phyloP scores from a whole-genome alignment of 306 rosid species.

The Fagus sylvatica region DNA sequence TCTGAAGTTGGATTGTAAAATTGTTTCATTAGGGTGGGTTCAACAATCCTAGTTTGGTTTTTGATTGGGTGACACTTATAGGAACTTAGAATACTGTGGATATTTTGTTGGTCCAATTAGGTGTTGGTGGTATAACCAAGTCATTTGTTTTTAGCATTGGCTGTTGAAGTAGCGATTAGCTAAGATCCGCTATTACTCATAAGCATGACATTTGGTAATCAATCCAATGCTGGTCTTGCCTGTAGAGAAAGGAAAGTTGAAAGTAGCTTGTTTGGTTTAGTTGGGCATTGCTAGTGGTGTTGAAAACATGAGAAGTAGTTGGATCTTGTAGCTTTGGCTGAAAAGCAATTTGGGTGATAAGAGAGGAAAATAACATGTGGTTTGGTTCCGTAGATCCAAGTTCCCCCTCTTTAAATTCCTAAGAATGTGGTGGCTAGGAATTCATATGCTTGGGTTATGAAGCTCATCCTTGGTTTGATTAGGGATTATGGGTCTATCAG shows the following conservation, averaged over 20 bases:
- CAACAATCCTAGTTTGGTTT: background rate
- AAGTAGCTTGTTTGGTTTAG: background rate
- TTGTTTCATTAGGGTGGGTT: background rate
- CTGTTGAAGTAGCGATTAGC: background rate
- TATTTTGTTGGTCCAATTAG: background rate
- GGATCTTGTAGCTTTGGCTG: background rate
- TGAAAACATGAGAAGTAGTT: background rate
- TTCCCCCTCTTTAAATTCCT: no score
- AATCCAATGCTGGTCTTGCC: background rate
- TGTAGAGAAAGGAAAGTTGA: background rate
- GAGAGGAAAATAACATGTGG: background rate
- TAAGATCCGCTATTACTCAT: background rate
- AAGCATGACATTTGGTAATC: background rate
- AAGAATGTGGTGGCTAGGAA: no score
- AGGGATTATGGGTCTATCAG: background rate
- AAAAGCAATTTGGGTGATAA: background rate
- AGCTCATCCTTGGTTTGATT: no score
- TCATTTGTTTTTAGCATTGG: background rate
- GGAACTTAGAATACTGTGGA: background rate
- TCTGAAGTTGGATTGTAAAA: background rate
- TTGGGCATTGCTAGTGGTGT: background rate
- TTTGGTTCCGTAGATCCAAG: no score
- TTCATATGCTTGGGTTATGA: no score
- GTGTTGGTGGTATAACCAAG: background rate
- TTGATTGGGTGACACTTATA: background rate